Base-by-base conservation (phyloP, 164 flowering plant genomes). In the Chimonanthus salicifolius region DNA sequence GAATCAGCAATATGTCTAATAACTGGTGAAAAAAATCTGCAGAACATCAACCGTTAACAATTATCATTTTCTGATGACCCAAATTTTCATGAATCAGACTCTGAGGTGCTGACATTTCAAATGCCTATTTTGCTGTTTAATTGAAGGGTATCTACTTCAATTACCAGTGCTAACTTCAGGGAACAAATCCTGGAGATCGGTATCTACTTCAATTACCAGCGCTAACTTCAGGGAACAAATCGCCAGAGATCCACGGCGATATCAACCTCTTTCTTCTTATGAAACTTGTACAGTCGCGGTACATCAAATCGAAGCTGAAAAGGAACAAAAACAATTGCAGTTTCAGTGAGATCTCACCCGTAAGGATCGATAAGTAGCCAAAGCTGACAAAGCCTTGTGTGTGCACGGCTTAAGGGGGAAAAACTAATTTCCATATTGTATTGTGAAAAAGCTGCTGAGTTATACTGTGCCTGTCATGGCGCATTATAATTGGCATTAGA, bases 191-290 rank as follows among this genome's bases (percentile, higher is more conserved):
- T 97, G 93, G 58, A 95, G 88, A 76, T 92, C 99, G 44, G 9
- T 3, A 47, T n/a, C 33, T 1, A 7, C 47, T 11, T 68, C 6
- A 46, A 68, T 47, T 47, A 67, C 70, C 21, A 47, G 2, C 21
- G 7, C 70, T 47, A 9, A 16, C 7, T n/a, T 47, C 54, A 68
- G 5, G 96, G 97, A 46, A 86, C 92, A 77, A 92, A 92, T 20
- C 97, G 88, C 98, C 99, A 95, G 58, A 95, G 88, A 76, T 92
- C 99, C 43, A 95, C 98, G 3, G 96, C 93, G 78, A 95, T 83
- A 75, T 95, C 94, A 71, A 95, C 94, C 77, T 90, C 97, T 78
- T 86, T 95, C 83, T 89, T 92, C 89, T 90, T 92, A 73, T 95
- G 99, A 79, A 92, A 93, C 74, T 93, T 93, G 87, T 95, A 93